Conservation (phyloP, 345 rosid species). For the Euphorbia pulcherrima region DNA sequence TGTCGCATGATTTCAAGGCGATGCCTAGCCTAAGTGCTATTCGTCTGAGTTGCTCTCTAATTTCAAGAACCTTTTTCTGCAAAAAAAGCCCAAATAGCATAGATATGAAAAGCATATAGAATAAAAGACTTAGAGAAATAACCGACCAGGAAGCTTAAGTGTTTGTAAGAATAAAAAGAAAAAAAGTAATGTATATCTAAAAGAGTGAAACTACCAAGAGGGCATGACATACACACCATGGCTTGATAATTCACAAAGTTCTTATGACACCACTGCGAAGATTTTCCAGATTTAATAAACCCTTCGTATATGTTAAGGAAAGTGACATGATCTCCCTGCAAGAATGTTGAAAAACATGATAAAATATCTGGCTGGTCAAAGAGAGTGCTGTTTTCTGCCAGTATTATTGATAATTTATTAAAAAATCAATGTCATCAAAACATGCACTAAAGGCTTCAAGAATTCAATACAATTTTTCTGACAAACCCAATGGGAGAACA, state of each 20-base stretch:
- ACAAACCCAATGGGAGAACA: neutral
- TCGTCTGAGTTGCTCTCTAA: slow-evolving; percentile 76
- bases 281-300: slow-evolving; percentile 76
- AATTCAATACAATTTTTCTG: neutral
- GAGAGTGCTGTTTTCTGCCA: no score
- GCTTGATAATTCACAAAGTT: slow-evolving; percentile 81
- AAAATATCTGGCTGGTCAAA: neutral
- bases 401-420: neutral
- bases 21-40: slow-evolving; percentile 75
- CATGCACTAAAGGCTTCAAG: neutral
- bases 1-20: slow-evolving; percentile 65
- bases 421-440: neutral
- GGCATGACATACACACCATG: slow-evolving; percentile 48
- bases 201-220: slow-evolving; percentile 11
- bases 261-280: slow-evolving; percentile 78
- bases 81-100: slow-evolving; percentile 5
- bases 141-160: neutral
- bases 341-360: neutral
- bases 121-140: slow-evolving; percentile 9
- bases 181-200: neutral
- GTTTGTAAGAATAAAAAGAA: neutral
- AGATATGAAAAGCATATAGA: neutral
- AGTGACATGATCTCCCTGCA: slow-evolving; percentile 92
- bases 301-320: slow-evolving; percentile 88
- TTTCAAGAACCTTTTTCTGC: slow-evolving; percentile 77